phyloP scores from a whole-genome alignment of 768 basidiomycete species.

The Termitomyces sp. region DNA sequence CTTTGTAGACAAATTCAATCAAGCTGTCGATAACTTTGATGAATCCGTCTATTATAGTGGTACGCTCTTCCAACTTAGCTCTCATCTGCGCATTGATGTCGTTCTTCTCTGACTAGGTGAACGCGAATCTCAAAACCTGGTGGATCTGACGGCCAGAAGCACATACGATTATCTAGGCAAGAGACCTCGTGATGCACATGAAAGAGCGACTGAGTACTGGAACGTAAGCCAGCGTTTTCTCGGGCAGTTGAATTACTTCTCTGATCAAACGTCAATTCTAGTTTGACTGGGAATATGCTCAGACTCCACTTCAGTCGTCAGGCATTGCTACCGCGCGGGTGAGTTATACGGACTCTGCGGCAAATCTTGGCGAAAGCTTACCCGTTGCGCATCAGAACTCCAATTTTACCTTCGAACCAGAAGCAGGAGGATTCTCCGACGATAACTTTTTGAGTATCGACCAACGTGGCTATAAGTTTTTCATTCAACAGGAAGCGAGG shows the following conservation, averaged over 20 bases:
- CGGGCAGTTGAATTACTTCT: no score
- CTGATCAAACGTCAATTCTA: no score
- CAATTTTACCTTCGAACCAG: constrained; percentile 52
- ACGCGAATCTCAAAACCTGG: constrained; percentile 39
- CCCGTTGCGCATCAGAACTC: constrained; percentile 38
- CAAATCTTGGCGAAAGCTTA: background rate
- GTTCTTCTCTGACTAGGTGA: constrained; percentile 31
- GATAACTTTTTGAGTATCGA: constrained; percentile 53
- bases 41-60: constrained; percentile 41
- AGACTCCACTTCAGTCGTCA: constrained; percentile 61
- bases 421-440: constrained; percentile 49
- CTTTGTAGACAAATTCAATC: constrained; percentile 39
- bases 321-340: constrained; percentile 43
- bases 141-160: constrained; percentile 50
- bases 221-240: constrained; percentile 29
- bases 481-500: constrained; percentile 54
- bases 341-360: background rate
- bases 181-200: constrained; percentile 40
- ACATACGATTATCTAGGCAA: constrained; percentile 51
- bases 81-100: background rate
- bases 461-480: constrained; percentile 56
- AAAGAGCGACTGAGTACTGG: constrained; percentile 55
- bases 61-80: constrained; percentile 9
- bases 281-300: constrained; percentile 50
- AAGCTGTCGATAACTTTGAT: constrained; percentile 24